Evolutionary conservation across 208 protist genomes (phyloP).

Genomic region (Porcisia hertigi): DNA sequence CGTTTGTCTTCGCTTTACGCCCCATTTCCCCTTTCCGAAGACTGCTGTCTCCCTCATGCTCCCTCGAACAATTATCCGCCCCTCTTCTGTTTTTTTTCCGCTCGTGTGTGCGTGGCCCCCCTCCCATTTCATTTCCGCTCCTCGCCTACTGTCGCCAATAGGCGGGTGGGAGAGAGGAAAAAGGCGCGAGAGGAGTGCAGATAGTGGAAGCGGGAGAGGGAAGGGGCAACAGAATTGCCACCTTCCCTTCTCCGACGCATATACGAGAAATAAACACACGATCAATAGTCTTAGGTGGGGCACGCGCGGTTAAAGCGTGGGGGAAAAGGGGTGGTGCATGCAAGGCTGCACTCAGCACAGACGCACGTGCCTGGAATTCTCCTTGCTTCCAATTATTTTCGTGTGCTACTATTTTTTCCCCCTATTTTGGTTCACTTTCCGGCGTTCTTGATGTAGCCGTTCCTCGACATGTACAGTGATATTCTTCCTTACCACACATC

Average conservation of each 20-base stretch:
- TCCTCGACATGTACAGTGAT: slow-evolving; percentile 2
- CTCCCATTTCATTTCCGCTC: background rate
- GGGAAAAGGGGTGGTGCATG: background rate
- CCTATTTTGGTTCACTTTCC: too few relatives aligned
- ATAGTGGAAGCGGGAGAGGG: background rate
- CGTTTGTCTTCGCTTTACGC: background rate
- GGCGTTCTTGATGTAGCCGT: slow-evolving; percentile 3
- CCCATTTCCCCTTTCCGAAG: background rate
- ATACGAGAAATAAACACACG: background rate
- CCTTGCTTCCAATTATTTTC: background rate
- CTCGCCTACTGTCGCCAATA: background rate
- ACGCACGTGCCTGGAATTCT: background rate
- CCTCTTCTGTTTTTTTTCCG: background rate
- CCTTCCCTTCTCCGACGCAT: background rate
- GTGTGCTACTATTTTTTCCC: background rate
- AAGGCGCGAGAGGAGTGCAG: background rate
- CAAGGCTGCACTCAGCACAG: background rate
- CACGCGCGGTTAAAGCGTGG: background rate
- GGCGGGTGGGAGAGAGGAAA: background rate
- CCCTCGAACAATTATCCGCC: background rate
- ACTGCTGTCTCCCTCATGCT: background rate
- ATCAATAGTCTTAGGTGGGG: background rate
- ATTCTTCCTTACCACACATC: background rate
- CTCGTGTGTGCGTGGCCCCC: background rate
- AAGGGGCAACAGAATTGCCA: background rate